phyloP scores from a whole-genome alignment of 2,329 filamentous ascomycete species.

The Fusarium proliferatum region DNA sequence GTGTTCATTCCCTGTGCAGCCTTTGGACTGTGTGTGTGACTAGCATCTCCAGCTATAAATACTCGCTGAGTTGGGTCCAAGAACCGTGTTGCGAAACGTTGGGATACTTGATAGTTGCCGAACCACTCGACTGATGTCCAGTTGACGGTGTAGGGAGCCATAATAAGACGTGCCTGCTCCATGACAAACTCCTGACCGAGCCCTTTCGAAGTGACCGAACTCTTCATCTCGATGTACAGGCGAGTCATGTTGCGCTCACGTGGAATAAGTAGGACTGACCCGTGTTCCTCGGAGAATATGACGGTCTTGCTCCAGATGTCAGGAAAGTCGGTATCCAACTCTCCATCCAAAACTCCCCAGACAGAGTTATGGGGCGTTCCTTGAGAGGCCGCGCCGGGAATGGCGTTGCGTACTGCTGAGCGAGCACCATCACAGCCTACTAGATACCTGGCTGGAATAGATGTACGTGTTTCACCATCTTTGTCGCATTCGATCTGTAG shows the following conservation, averaged over 20 bases:
- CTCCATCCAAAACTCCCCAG: conserved; percentile 79
- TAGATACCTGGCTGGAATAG: conserved; percentile 26
- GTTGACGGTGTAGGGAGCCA: conserved; percentile 65
- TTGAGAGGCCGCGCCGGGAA: conserved; percentile 66
- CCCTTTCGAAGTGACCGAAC: conserved; percentile 52
- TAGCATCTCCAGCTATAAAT: conserved; percentile 76
- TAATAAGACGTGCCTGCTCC: conserved; percentile 69
- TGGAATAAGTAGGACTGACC: conserved; percentile 77
- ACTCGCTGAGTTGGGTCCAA: conserved; percentile 66
- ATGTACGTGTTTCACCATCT: background rate
- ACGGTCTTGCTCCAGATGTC: conserved; percentile 80
- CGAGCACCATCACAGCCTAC: conserved; percentile 71
- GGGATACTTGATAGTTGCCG: conserved; percentile 76
- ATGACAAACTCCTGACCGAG: conserved; percentile 75
- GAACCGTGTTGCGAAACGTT: conserved; percentile 77
- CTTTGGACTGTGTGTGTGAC: conserved; percentile 78
- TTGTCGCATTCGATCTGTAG: conserved; percentile 60
- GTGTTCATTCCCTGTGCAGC: conserved; percentile 77
- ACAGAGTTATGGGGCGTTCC: conserved; percentile 64
- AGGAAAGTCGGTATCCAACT: conserved; percentile 77
- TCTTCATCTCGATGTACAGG: conserved; percentile 68
- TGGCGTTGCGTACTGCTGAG: conserved; percentile 74
- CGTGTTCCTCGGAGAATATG: conserved; percentile 72
- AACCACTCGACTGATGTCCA: conserved; percentile 76
- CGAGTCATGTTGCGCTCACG: conserved; percentile 80